Evolutionary conservation across 2,329 filamentous ascomycete genomes (phyloP), one percentile per base, ranked within the genome.

Genomic region (Coniella lustricola): DNA sequence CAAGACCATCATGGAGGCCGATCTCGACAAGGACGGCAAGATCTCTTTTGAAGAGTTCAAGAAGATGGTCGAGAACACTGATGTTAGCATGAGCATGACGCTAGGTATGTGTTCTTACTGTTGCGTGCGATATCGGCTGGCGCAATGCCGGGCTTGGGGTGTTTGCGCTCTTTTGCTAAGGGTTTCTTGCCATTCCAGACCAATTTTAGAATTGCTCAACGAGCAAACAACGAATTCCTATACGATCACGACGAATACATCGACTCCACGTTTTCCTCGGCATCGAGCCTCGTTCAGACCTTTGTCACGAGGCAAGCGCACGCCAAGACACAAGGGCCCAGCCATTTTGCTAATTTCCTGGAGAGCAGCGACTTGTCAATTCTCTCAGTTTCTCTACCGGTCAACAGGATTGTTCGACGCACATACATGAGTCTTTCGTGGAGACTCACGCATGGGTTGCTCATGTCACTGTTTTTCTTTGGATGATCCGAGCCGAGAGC

Each of bases 1-100:
- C 75, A 98, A 98, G 82, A 98, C 93, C 52, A 97, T 98, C 67
- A 97, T 97, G 93, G 93, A 98, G 74, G 93, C 93, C 42, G 93
- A 98, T 69, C 77, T 90, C 59, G 93, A 98, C 69, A 83, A 84
- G 53, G 93, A 98, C 67, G 93, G 93, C 62, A 95, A 94, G 77
- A 97, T 98, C 67, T 95, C 89, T 74, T 98, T 98, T 62, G 90
- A 97, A 70, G 93, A 98, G 76, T 98, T 98, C 66, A 91, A 84
- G 53, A 89, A 93, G 73, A 97, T 98, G 91, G 93, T 98, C 44
- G 91, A 96, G 77, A 95, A 86, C 66, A 97, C 91, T 49, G 82
- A 85, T 61, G 77, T 85, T 58, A 84, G 79, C 71, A 82, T 84
- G 77, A 85, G 80, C 71, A 84, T 85, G 81, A 85, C 82, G 58